phyloP scores from a whole-genome alignment of 192 early-diverging fungal species.

The Backusella tarrabulga region DNA sequence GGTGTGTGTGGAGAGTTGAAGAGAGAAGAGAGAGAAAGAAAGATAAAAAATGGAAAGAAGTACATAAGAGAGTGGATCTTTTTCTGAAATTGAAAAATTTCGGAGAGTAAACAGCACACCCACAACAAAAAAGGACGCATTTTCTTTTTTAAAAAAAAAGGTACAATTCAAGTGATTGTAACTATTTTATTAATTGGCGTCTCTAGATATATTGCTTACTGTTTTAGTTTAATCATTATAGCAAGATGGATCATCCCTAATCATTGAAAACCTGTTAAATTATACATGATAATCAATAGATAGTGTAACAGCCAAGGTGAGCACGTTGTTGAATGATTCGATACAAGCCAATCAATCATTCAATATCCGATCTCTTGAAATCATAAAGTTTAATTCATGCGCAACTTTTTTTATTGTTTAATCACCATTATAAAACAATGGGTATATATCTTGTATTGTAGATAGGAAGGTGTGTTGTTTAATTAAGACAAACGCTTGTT shows the following conservation, averaged over 20 bases:
- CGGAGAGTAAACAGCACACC: background rate
- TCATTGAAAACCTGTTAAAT: background rate
- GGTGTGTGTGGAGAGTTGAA: no score
- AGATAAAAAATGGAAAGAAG: background rate
- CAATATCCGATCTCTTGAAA: background rate
- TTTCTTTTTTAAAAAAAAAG: background rate
- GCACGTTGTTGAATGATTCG: slow-evolving; percentile 9
- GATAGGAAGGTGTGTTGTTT: background rate
- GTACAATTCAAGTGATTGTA: background rate
- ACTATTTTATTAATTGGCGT: background rate
- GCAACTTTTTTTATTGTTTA: background rate
- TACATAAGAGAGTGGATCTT: background rate
- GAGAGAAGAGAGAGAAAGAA: background rate
- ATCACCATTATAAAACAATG: background rate
- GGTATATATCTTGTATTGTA: background rate
- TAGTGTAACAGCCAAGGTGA: background rate
- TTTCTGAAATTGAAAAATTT: background rate
- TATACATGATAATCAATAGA: background rate
- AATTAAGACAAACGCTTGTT: background rate
- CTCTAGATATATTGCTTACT: background rate
- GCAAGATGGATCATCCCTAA: background rate
- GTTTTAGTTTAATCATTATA: background rate
- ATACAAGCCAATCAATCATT: slow-evolving; percentile 8
- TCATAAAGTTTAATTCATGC: background rate
- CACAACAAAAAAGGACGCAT: background rate